Base-by-base conservation (phyloP, 2,329 filamentous ascomycete species). In the Diaporthe vexans region DNA sequence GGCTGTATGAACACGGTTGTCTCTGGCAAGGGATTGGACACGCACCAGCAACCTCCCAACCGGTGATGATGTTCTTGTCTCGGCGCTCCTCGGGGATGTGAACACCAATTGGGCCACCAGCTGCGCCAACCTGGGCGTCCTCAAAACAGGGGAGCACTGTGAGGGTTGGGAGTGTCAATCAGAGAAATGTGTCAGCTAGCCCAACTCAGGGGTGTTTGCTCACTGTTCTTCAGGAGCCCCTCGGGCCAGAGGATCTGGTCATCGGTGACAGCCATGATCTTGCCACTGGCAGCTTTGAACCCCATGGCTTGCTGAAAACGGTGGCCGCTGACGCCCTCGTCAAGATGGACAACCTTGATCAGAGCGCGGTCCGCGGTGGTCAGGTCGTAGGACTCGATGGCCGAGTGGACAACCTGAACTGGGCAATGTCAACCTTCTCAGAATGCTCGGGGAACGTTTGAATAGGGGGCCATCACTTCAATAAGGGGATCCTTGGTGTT, bases 1-100 rank as follows among this genome's bases (percentile, higher is more conserved):
- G 21, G 10, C 26, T 54, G 33, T 26, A 15, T 11, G 40, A 24
- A 24, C n/a, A 52, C 48, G 9, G 8, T 51, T n/a, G 19, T n/a
- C 46, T 51, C 46, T 4, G 9, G 21, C 21, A n/a, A 4, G 24
- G n/a, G 4, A 7, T 19, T 1, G 24, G 29, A 72, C 70, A 72
- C 70, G 24, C 29, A 72, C 70, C 70, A 63, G 70, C 70, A 52
- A 65, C 70, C 70, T 72, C 70, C 70, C 70, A 72, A 10, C 24
- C 24, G 1, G 57, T 72, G 19, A 72, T 26, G 4, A 56, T 37
- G 37, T 63, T 35, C 35, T 52, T 59, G 24, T 52, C 8, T 17
- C 48, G 70, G 15, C 70, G 70, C 48, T 72, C 70, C 58, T 59
- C 46, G 33, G 57, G 70, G 17, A 72, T 63, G 1, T 63, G 37